A percentile compares a stretch with the other conserved stretches of the same genome.
Conservation (phyloP, 805 yeast species). For the Clavispora vitiphila region DNA sequence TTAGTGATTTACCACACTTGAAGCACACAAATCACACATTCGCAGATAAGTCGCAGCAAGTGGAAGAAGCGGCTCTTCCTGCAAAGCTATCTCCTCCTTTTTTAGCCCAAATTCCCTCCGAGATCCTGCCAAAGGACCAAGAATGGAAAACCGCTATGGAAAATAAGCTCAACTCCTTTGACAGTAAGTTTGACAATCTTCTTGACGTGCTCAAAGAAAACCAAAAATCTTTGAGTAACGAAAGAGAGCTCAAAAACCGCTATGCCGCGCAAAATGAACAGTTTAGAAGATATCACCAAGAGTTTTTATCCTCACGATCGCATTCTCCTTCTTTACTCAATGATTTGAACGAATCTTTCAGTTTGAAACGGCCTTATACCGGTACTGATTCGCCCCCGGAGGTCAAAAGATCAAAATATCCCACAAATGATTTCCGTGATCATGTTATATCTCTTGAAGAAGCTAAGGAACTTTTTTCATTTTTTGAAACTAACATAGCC, state of each 20-base stretch:
- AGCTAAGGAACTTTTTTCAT: slow-evolving; percentile 46
- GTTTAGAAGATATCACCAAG: neutral
- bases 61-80: neutral
- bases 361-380: neutral
- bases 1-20: neutral
- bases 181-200: slow-evolving; percentile 32
- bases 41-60: neutral
- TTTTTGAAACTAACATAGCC: slow-evolving; percentile 51
- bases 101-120: too few species aligned
- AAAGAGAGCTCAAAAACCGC: slow-evolving; percentile 11
- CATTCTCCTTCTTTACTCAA: neutral
- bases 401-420: neutral
- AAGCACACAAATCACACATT: neutral
- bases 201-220: slow-evolving; percentile 31
- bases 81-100: neutral
- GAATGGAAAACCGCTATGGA: slow-evolving; percentile 35
- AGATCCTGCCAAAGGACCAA: slow-evolving; percentile 6
- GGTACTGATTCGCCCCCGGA: neutral
- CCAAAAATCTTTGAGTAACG: slow-evolving; percentile 24
- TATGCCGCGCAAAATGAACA: neutral
- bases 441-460: slow-evolving; percentile 32
- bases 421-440: slow-evolving; percentile 23
- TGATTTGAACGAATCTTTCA: neutral
- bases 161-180: slow-evolving; percentile 30
- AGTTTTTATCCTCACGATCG: neutral